Evolutionary conservation across 495 filamentous ascomycete species (phyloP), one percentile per base, ranked within the genome.

Genomic region (Astrothelium subdiscretum): DNA sequence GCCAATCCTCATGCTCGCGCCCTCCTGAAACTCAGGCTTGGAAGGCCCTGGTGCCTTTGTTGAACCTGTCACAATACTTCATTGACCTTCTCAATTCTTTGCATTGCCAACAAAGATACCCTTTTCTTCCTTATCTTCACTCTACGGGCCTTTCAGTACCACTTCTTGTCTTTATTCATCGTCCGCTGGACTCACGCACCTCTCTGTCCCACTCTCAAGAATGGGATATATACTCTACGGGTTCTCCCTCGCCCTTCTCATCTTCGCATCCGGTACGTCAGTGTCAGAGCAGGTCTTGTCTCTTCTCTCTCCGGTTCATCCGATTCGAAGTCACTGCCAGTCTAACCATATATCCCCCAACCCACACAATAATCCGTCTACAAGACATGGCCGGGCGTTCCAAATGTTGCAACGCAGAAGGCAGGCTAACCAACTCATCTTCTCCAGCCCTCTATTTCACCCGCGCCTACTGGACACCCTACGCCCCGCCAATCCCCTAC

Each of bases 151-250:
- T 79, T 24, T 83, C 76, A 87, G 65, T 15, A 65, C 67, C 26
- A 8, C 22, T 54, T 15, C 5, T 20, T n/a, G 13, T 48, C 43
- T 1, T n/a, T 48, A 22, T 48, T 20, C 20, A 22, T 22, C 20
- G 26, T 10, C 86, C 90, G 1, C 91, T n/a, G 89, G 1, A 85
- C 87, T 4, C 88, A 89, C 26, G 74, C 92, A 15, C 91, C 89
- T 22, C 87, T 88, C 27, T 80, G 90, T 31, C 89, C 91, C 1
- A 89, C 90, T 2, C 89, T 86, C 2, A 60, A 74, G 59, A 65
- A 88, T 91, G 88, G 77, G 75, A 60, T 91, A 90, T 77, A 68
- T 96, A 63, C 81, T 96, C 74, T 97, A 91, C 79, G 80, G 82
- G 62, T 71, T 83, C 72, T 52, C 79, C 77, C 57, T 80, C 79